A percentile compares a stretch with the other conserved stretches of the same genome.
Evolutionary conservation across 1,284 basidiomycete genomes (phyloP).

Genomic region (Anthracocystis panici-leucophaei): DNA sequence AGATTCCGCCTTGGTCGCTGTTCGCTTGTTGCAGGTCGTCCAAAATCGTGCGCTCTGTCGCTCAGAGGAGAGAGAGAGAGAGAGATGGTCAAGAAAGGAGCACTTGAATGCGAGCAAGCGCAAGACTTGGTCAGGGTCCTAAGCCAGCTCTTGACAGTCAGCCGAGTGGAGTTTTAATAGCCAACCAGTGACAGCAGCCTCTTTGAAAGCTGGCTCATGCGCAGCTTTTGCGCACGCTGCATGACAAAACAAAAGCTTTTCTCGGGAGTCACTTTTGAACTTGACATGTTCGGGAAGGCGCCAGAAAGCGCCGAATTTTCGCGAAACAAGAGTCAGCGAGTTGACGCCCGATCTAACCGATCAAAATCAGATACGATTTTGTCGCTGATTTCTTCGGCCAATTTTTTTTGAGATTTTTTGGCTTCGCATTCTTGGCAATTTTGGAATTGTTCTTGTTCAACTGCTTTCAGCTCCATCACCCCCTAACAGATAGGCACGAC

Average conservation of each 20-base stretch:
- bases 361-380: neutral
- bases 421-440: conserved; percentile 1
- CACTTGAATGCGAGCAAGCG: neutral
- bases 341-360: conserved; percentile 9
- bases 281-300: conserved; percentile 14
- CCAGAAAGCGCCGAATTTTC: conserved; percentile 27
- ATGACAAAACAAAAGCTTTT: conserved; percentile 13
- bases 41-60: neutral
- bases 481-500: neutral
- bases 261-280: neutral
- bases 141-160: neutral
- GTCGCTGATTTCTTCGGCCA: conserved; percentile 18
- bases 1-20: neutral
- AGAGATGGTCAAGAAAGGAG: neutral
- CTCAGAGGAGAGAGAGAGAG: neutral
- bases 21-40: neutral
- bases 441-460: neutral
- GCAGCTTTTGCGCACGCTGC: conserved; percentile 10
- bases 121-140: conserved; percentile 10
- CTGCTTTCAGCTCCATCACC: neutral
- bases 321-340: conserved; percentile 16
- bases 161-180: conserved; percentile 3
- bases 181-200: neutral
- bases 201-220: neutral
- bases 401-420: conserved; percentile 13